These are phyloP conservation scores for Gossypium anomalum DNA, from an alignment of 345 rosid genomes.

Conservation along the genomic window DNA sequence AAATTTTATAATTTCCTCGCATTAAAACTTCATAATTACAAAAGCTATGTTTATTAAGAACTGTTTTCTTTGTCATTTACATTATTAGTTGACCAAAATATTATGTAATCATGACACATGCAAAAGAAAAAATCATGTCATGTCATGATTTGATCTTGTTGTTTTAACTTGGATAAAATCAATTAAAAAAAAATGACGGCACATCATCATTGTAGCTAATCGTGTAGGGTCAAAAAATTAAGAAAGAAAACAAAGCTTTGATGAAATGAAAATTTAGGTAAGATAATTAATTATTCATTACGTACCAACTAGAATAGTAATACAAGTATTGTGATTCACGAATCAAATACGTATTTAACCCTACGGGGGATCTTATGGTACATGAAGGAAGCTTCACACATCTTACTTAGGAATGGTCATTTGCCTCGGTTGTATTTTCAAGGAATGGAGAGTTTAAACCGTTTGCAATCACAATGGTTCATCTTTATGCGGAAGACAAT, in stretches of 20 bases:
- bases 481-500: conserved; percentile 1
- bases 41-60: no score
- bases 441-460: not conserved
- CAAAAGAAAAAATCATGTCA: not conserved
- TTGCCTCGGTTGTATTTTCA: no score
- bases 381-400: conserved; percentile 9
- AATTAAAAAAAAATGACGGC: no score
- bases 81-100: no score
- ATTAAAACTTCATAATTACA: no score
- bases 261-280: not conserved
- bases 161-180: no score
- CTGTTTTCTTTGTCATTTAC: no score
- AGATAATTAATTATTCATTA: not conserved
- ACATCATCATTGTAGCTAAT: no score
- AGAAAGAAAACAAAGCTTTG: no score
- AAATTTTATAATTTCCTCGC: no score
- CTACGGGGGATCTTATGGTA: not conserved
- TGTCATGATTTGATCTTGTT: not conserved
- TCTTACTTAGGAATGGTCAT: not conserved
- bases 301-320: not conserved
- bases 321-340: not conserved
- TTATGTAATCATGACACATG: not conserved
- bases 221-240: no score
- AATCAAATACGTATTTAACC: not conserved
- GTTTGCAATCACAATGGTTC: not conserved